Evolutionary conservation across 148 eudicot genomes (phyloP), one percentile per base, ranked within the genome.

Genomic region (Simmondsia chinensis): DNA sequence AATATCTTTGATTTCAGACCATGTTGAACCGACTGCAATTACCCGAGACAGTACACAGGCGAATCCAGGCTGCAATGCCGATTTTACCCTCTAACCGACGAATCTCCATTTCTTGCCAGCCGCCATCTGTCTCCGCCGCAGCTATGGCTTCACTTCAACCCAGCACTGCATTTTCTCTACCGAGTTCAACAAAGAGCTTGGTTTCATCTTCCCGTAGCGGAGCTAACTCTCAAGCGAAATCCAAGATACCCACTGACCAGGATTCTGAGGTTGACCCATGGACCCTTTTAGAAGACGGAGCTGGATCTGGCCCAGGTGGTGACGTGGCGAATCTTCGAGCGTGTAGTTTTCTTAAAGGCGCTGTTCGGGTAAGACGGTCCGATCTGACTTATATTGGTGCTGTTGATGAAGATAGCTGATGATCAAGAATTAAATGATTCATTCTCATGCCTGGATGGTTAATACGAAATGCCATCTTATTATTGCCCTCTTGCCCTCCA

Each of bases 1-100:
- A n/a, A n/a, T n/a, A n/a, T n/a, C n/a, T n/a, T n/a, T 43, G 13
- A 52, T 46, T 66, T 70, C 83, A 91, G 99, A 83, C 68, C 21
- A 94, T 86, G 25, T 65, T 91, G 75, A 72, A 86, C 46, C 79
- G 78, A 14, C 79, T 91, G 96, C 78, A 75, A 45, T 48, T 91
- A 53, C 96, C 99, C 9, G 77, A 86, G 33, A 37, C 75, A 41
- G 50, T 91, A 27, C 64, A 89, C 50, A 64, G 71, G 73, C 99
- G 99, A 29, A 86, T 91, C 48, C 95, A 84, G 59, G 69, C 84
- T 38, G 87, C 97, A 15, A 78, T 89, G 91, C 97, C 97, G 5
- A 36, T 77, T 60, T 72, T 79, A 49, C 50, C 48, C 32, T 73
- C 75, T 19, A 67, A 71, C 13, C 17, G 27, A 17, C 71, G 77